Percentiles rank a stretch among this genome's conserved stretches.
Evolutionary conservation across 2,329 filamentous ascomycete species (phyloP).

Genomic region (Myotisia sp.): DNA sequence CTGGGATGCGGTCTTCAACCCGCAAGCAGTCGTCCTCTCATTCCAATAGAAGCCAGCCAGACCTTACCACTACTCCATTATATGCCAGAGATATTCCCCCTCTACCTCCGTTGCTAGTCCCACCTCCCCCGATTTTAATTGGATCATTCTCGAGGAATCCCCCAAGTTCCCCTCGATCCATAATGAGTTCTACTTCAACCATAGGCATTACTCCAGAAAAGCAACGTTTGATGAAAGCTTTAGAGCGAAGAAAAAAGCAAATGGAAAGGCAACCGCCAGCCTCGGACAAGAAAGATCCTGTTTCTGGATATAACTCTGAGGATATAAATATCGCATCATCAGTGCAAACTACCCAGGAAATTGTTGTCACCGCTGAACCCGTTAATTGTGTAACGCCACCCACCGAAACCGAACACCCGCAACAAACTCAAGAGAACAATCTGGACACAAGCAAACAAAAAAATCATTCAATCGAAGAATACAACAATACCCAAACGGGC

Average conservation of each 20-base stretch:
- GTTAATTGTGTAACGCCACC: no score
- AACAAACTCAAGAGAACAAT: no score
- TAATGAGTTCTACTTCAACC: constrained; percentile 32
- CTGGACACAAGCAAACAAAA: no score
- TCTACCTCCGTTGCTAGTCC: constrained; percentile 27
- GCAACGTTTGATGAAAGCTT: constrained; percentile 79
- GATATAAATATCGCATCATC: no score
- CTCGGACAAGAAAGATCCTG: constrained; percentile 16
- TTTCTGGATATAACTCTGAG: no score
- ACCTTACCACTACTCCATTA: constrained; percentile 17
- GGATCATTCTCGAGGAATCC: constrained; percentile 19
- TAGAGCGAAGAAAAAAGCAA: constrained; percentile 78
- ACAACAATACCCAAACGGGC: no score
- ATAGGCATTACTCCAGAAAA: constrained; percentile 72
- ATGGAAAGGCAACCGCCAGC: constrained; percentile 30
- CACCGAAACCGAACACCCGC: no score
- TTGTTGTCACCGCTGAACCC: no score
- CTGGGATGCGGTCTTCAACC: constrained; percentile 56
- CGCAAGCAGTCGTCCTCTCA: constrained; percentile 36
- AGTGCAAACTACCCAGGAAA: no score
- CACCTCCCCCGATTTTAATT: constrained; percentile 23
- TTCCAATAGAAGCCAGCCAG: constrained; percentile 34
- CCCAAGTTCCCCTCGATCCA: constrained; percentile 23
- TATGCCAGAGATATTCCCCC: constrained; percentile 21
- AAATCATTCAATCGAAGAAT: no score